These are phyloP conservation scores for Mucor piriformis DNA, from an alignment of 371 early-diverging fungal species.

Conservation along the genomic window DNA sequence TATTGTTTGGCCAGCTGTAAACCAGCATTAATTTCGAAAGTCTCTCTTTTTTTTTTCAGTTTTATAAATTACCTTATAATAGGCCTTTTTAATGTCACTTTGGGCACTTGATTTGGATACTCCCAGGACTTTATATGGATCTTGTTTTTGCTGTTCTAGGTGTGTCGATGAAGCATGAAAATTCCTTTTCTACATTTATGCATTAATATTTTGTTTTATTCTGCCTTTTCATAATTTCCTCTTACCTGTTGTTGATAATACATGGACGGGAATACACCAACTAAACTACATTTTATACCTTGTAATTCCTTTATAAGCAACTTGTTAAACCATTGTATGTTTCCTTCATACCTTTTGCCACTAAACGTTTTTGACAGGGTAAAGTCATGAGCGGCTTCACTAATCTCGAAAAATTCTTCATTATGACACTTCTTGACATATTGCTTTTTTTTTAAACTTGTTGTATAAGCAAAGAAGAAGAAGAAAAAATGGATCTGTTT, in stretches of 20 bases:
- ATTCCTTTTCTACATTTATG: background rate
- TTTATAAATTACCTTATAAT: constrained; percentile 68
- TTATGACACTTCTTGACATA: background rate
- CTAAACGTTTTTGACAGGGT: background rate
- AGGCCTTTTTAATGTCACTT: constrained; percentile 92
- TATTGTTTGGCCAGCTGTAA: constrained; percentile 88
- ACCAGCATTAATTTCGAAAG: background rate
- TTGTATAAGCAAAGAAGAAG: background rate
- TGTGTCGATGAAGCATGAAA: constrained; percentile 16
- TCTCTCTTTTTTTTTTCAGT: background rate
- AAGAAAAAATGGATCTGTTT: background rate
- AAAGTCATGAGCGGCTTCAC: background rate
- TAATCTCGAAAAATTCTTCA: background rate
- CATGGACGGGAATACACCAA: background rate
- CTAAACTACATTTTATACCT: background rate
- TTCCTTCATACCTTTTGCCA: background rate
- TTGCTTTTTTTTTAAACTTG: background rate
- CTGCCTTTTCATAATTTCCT: background rate
- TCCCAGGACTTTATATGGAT: constrained; percentile 84
- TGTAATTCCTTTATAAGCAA: too few species aligned
- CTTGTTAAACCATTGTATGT: background rate
- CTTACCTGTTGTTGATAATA: background rate
- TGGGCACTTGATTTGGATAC: constrained; percentile 74
- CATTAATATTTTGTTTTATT: background rate
- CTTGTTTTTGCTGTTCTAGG: constrained; percentile 45